Conservation (phyloP, 2,329 filamentous ascomycete species). For the Rhynchosporium secalis region DNA sequence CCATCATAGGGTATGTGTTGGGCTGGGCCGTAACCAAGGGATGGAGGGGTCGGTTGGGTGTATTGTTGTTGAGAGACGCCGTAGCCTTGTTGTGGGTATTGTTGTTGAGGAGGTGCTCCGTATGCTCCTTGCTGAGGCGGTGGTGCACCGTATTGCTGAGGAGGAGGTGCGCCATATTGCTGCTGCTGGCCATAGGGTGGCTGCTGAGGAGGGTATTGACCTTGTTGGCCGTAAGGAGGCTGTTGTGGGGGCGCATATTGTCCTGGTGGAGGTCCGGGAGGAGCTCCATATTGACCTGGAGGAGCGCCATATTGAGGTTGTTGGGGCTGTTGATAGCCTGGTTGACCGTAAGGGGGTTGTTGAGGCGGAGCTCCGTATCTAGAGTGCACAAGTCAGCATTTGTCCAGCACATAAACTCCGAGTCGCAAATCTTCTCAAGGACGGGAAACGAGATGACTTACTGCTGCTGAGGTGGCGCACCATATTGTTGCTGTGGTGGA, state of each 20-base stretch:
- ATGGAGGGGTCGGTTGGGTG: conserved; percentile 61
- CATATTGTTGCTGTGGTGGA: conserved; percentile 7
- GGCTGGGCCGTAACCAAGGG: conserved; percentile 71
- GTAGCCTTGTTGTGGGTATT: conserved; percentile 36
- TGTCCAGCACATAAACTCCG: background rate
- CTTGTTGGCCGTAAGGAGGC: conserved; percentile 17
- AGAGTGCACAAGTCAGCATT: conserved; percentile 10
- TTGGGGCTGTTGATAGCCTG: conserved; percentile 2
- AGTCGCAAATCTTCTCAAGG: no score
- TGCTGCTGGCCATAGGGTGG: conserved; percentile 23
- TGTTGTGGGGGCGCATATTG: conserved; percentile 30
- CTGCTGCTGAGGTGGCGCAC: conserved; percentile 31
- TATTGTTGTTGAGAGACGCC: conserved; percentile 41
- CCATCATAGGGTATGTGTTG: conserved; percentile 71
- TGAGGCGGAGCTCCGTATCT: conserved; percentile 18
- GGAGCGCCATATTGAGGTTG: background rate
- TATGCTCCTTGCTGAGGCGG: conserved; percentile 16
- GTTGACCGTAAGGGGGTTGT: conserved; percentile 3
- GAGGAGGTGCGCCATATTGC: conserved; percentile 10
- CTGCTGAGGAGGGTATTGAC: conserved; percentile 26
- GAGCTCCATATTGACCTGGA: conserved; percentile 14
- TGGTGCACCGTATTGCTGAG: conserved; percentile 14
- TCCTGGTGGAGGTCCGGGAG: conserved; percentile 16
- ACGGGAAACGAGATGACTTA: background rate
- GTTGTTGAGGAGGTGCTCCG: conserved; percentile 27